These are phyloP conservation scores for Cryptococcus jaspeensis DNA, from an alignment of 1,284 basidiomycete species.

Conservation along the genomic window DNA sequence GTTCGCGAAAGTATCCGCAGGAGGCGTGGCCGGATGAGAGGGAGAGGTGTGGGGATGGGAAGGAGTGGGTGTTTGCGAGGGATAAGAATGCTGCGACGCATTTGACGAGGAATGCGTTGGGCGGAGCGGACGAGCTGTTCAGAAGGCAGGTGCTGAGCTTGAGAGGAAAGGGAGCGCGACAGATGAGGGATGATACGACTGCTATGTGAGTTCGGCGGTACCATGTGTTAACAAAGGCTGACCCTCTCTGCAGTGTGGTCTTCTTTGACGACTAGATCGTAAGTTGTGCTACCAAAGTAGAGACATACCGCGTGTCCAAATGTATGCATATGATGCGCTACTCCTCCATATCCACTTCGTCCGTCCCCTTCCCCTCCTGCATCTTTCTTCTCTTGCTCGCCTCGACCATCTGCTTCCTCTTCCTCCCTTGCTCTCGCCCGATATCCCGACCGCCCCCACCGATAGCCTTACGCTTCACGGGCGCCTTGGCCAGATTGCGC, in stretches of 20 bases:
- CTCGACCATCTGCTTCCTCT: constrained; percentile 60
- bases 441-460: constrained; percentile 68
- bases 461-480: constrained; percentile 69
- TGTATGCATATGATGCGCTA: background rate
- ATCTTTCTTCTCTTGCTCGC: constrained; percentile 46
- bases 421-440: constrained; percentile 68
- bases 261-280: too few relatives aligned
- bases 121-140: background rate
- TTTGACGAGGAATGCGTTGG: background rate
- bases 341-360: background rate
- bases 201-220: background rate
- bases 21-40: background rate
- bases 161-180: background rate
- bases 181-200: background rate
- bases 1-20: background rate
- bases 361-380: constrained; percentile 6
- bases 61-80: background rate
- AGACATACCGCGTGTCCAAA: background rate
- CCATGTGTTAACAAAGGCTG: background rate
- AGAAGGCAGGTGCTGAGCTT: background rate
- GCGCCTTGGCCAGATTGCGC: constrained; percentile 71
- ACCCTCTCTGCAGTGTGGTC: background rate
- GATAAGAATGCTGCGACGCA: background rate
- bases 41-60: too few relatives aligned
- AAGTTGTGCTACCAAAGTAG: background rate